Evolutionary conservation across 306 rosid genomes (phyloP), one percentile per base, ranked within the genome.

Genomic region (Betula pendula): DNA sequence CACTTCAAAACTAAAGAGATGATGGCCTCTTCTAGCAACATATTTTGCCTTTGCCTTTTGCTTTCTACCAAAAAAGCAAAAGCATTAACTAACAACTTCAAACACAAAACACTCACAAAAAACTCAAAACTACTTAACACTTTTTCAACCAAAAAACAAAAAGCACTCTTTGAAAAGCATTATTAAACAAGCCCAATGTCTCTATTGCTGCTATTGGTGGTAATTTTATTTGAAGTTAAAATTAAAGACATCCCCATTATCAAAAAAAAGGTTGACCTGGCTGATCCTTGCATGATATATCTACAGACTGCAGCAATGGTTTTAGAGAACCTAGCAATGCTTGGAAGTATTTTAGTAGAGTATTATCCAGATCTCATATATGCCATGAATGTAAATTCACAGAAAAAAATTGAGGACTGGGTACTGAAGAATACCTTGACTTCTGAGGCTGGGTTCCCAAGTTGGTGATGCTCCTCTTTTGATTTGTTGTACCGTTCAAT

Each of bases 401-500:
- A 24, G n/a, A 19, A 25, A 53, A 67, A 63, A 14, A 16, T 6
- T 22, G 25, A 12, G 66, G 43, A 55, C 9, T 17, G 43, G 48
- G 77, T 63, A 48, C 31, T 45, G 35, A 58, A 53, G 42, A 81
- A 16, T 94, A 94, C 98, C 98, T 94, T 92, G 53, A 88, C 84
- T 83, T 94, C 98, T 45, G 97, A 81, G 79, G 89, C 33, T 15
- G 92, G 79, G 72, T 84, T 80, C 35, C 86, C 89, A 58, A 60
- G 84, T 75, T 85, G 94, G 27, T 77, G 82, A 50, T 82, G 86
- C 60, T 88, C 97, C 80, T 92, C 97, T 75, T 92, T 94, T 19
- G 90, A 68, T 80, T 88, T 92, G 85, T 83, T 89, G 89, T 89
- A 90, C 70, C 97, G 89, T 48, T 92, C 98, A 71, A 87, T 89